Evolutionary conservation across 192 early-diverging fungal species (phyloP), one percentile per base, ranked within the genome.

Genomic region (Coemansia sp.): DNA sequence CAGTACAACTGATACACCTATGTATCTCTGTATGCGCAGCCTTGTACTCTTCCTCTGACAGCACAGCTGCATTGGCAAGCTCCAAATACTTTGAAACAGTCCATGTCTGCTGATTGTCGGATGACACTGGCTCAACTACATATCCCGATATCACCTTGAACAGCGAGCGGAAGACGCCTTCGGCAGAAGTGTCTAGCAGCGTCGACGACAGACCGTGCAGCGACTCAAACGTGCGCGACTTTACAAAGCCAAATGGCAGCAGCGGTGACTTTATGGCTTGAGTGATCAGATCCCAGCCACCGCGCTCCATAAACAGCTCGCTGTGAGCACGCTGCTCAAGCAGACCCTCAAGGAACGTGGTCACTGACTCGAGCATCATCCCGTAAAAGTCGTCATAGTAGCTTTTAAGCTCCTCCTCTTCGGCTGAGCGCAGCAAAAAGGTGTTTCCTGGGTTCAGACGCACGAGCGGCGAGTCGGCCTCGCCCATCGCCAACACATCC

Each of bases 401-500:
- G 10, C 65, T 64, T 38, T 83, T 84, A 8, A 86, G 50, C 17
- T 63, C 66, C 34, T 85, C 77, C 21, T 78, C 80, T 25, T 74
- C 65, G 21, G 76, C 63, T 1, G 60, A 37, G 25, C 71, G 69
- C 60, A 82, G 57, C 17, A 82, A 60, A 15, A 73, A 73, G 0
- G 79, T 76, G 65, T 70, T 80, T 9, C 71, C 74, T 0, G 82
- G 82, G 17, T 76, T 71, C 17, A 72, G 56, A 22, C 40, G 19
- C 3, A 57, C 46, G 14, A 72, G 61, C 8, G 62, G 68, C 51
- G 73, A 75, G 51, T 75, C 83, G 0, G 62, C 55, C 1, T 75
- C 54, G 22, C 92, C 89, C 68, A 91, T 79, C 17, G 84, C 83
- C 62, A 83, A 47, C 25, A 96, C 81, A 59, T 72, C 68, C 25